phyloP scores from a whole-genome alignment of 2,329 filamentous ascomycete species.

The Chaetomium strumarium region DNA sequence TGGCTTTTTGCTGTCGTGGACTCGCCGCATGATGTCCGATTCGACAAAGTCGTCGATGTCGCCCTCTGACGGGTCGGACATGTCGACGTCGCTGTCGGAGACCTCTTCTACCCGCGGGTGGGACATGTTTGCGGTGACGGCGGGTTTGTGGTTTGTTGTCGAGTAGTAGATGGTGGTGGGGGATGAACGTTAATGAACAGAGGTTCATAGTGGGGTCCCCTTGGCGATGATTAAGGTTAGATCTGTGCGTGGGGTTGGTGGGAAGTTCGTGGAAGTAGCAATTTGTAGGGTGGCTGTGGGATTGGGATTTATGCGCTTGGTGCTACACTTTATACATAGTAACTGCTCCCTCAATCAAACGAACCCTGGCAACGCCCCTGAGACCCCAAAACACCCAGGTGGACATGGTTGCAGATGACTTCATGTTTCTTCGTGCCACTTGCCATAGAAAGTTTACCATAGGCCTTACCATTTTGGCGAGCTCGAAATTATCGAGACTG shows the following conservation, averaged over 20 bases:
- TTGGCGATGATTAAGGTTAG: neutral
- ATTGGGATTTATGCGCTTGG: neutral
- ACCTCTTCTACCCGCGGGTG: constrained; percentile 90
- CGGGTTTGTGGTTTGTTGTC: neutral
- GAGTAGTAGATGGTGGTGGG: neutral
- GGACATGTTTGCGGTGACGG: constrained; percentile 36
- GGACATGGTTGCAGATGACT: too few relatives aligned
- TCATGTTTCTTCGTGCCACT: too few relatives aligned
- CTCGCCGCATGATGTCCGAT: constrained; percentile 48
- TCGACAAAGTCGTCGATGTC: constrained; percentile 65
- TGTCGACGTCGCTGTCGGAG: constrained; percentile 67
- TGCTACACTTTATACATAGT: neutral
- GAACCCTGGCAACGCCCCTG: too few relatives aligned
- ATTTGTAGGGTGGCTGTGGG: neutral
- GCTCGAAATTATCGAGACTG: too few relatives aligned
- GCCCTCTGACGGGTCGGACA: constrained; percentile 80
- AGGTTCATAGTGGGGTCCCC: constrained; percentile 7
- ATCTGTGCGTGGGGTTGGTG: constrained; percentile 2
- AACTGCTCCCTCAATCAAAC: neutral
- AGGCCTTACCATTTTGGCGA: too few relatives aligned
- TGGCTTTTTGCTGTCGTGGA: constrained; percentile 22
- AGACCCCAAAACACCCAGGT: too few relatives aligned
- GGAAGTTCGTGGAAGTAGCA: neutral
- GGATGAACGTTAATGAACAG: neutral
- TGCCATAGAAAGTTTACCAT: too few relatives aligned